Evolutionary conservation across 1,284 basidiomycete species (phyloP).

Genomic region (Apiotrichum laibachii): DNA sequence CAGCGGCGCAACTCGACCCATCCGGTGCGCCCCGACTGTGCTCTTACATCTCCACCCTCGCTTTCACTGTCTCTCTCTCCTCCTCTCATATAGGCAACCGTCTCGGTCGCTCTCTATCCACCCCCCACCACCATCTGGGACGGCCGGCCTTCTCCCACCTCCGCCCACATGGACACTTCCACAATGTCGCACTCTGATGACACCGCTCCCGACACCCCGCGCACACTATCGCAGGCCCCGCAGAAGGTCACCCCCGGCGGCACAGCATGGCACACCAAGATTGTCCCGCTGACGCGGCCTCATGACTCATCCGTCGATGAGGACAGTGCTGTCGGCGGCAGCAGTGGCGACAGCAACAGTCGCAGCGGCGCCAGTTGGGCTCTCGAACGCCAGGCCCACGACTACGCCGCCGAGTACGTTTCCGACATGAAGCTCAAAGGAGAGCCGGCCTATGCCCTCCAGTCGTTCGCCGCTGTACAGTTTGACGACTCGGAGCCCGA

Average conservation of each 20-base stretch:
- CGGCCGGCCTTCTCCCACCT: too few species aligned
- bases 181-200: conserved; percentile 31
- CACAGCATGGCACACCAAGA: conserved; percentile 32
- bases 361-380: too few species aligned
- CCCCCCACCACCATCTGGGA: too few species aligned
- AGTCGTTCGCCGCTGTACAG: neutral
- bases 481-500: conserved; percentile 15
- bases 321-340: neutral
- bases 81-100: too few species aligned
- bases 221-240: conserved; percentile 9
- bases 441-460: neutral
- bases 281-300: conserved; percentile 28
- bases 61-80: too few species aligned
- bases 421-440: neutral
- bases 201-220: conserved; percentile 8
- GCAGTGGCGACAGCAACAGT: neutral
- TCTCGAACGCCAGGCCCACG: neutral
- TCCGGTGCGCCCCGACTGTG: too few species aligned
- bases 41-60: too few species aligned
- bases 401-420: neutral
- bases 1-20: too few species aligned
- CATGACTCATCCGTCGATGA: neutral
- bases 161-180: conserved; percentile 33
- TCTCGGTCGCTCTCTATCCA: too few species aligned
- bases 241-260: conserved; percentile 13